Evolutionary conservation across 2,329 filamentous ascomycete genomes (phyloP).

Genomic region (Paramyrothecium sp.): DNA sequence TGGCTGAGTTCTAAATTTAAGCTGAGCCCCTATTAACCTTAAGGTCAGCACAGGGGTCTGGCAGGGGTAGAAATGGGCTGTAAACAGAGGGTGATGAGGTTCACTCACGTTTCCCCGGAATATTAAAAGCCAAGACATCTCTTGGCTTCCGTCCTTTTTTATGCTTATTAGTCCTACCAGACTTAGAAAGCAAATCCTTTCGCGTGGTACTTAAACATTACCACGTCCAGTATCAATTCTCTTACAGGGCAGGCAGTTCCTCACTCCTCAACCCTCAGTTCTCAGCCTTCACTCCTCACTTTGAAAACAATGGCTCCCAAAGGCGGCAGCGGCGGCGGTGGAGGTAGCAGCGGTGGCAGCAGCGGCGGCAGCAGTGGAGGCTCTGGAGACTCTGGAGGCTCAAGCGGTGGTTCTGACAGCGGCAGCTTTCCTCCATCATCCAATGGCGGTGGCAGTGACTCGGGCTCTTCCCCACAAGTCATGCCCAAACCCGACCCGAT

Average conservation of each 20-base stretch:
- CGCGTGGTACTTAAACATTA: too few relatives aligned
- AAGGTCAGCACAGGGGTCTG: not conserved
- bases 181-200: too few relatives aligned
- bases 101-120: not conserved
- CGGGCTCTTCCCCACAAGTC: not conserved
- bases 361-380: not conserved
- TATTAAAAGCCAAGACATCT: not conserved
- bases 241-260: not conserved
- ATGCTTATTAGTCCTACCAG: too few relatives aligned
- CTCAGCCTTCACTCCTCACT: too few relatives aligned
- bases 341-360: not conserved
- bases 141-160: not conserved
- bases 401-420: too few relatives aligned
- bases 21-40: not conserved
- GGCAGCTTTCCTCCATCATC: too few relatives aligned
- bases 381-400: not conserved
- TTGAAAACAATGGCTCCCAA: not conserved
- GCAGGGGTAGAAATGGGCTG: too few relatives aligned
- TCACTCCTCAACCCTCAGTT: too few relatives aligned
- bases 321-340: not conserved
- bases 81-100: too few relatives aligned
- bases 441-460: not conserved
- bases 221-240: too few relatives aligned
- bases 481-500: not conserved
- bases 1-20: not conserved